Conservation (phyloP, 2,329 filamentous ascomycete species). For the Trichoderma aggressivum region DNA sequence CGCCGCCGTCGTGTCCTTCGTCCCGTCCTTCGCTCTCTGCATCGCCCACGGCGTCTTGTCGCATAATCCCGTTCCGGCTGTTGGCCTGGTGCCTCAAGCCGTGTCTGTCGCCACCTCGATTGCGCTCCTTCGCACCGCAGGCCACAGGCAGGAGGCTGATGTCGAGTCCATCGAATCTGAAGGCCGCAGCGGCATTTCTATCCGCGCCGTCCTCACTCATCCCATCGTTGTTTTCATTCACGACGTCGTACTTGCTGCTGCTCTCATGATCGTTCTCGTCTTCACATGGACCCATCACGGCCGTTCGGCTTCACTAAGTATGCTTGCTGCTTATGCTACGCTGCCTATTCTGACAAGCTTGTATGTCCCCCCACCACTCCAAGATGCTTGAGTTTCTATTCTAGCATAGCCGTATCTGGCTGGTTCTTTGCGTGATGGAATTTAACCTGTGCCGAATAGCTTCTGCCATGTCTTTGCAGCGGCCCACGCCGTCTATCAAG, state of each 20-base stretch:
- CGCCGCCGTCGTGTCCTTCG: conserved; percentile 34
- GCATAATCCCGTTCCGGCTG: conserved; percentile 33
- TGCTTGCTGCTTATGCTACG: conserved; percentile 43
- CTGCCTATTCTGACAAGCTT: conserved; percentile 41
- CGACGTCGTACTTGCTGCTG: conserved; percentile 36
- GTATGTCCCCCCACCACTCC: conserved; percentile 27
- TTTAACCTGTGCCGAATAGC: conserved; percentile 24
- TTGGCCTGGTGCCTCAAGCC: conserved; percentile 39
- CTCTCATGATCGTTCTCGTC: conserved; percentile 39
- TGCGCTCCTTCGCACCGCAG: conserved; percentile 24
- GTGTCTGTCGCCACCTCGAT: conserved; percentile 33
- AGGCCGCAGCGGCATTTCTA: not conserved
- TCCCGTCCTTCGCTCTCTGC: conserved; percentile 40
- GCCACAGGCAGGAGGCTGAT: conserved; percentile 10
- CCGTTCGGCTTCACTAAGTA: conserved; percentile 32
- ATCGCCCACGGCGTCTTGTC: conserved; percentile 39
- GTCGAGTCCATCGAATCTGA: not conserved
- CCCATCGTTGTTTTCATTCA: conserved; percentile 38
- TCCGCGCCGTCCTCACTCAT: conserved; percentile 23
- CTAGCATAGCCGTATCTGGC: not conserved
- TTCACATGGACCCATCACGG: conserved; percentile 38
- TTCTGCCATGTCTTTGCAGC: conserved; percentile 38
- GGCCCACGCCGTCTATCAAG: conserved; percentile 38
- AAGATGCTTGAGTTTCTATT: not conserved
- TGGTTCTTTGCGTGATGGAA: not conserved